A percentile compares a stretch with the other conserved stretches of the same genome.
Evolutionary conservation across 306 rosid species (phyloP).

Genomic region (Vigna hirtella): DNA sequence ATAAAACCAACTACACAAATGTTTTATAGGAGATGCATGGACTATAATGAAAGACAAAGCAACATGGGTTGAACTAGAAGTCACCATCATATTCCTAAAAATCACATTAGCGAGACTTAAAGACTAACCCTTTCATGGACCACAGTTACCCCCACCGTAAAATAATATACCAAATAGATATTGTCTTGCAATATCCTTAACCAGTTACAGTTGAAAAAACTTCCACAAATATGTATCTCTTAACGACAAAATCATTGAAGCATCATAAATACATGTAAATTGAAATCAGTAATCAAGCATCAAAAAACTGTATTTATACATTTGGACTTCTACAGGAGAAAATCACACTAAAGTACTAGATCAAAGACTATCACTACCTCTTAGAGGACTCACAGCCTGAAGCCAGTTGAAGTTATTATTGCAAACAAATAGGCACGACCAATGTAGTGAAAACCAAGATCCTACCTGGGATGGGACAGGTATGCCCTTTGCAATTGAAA

Average conservation of each 20-base stretch:
- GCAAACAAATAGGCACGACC: background rate
- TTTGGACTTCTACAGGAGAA: constrained; percentile 22
- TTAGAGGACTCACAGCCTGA: background rate
- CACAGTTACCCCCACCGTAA: constrained; percentile 1
- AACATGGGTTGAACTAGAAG: constrained; percentile 5
- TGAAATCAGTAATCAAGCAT: constrained; percentile 12
- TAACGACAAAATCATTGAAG: background rate
- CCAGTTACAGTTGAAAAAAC: background rate
- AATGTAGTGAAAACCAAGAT: background rate
- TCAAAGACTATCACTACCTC: constrained; percentile 27
- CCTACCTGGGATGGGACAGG: background rate
- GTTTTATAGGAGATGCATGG: background rate
- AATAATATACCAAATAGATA: constrained; percentile 12
- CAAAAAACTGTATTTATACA: constrained; percentile 22
- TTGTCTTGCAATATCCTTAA: background rate
- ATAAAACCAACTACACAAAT: constrained; percentile 20
- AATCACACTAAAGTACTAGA: background rate
- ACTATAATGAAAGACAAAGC: background rate
- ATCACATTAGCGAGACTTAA: constrained; percentile 17
- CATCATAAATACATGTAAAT: background rate
- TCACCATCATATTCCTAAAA: background rate
- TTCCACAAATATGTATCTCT: background rate
- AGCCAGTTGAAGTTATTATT: background rate
- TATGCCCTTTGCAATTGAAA: constrained; percentile 12
- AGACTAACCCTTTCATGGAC: constrained; percentile 27